phyloP scores from a whole-genome alignment of 2,329 filamentous ascomycete species.

The Venturia pyrina region DNA sequence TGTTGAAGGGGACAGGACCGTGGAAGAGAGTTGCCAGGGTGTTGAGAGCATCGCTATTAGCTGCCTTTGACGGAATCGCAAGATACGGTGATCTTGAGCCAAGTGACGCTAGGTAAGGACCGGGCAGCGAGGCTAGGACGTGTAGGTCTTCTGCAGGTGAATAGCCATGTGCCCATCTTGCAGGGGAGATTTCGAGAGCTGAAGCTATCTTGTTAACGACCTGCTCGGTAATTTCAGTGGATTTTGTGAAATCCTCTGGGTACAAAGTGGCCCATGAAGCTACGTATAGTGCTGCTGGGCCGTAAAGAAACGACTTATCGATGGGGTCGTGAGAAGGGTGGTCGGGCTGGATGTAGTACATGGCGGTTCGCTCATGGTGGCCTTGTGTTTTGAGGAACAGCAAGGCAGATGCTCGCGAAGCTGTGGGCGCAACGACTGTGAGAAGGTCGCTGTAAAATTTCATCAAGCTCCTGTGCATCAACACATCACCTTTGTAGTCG shows the following conservation, averaged over 20 bases:
- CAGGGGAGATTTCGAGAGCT: conserved; percentile 34
- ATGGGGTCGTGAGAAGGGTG: conserved; percentile 35
- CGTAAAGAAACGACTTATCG: conserved; percentile 44
- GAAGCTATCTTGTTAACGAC: conserved; percentile 39
- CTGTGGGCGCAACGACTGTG: not conserved
- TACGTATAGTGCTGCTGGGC: conserved; percentile 47
- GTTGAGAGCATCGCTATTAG: conserved; percentile 44
- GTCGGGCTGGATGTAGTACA: conserved; percentile 42
- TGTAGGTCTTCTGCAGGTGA: conserved; percentile 46
- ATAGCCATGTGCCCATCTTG: conserved; percentile 42
- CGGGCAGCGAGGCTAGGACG: conserved; percentile 48
- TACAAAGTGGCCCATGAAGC: conserved; percentile 46
- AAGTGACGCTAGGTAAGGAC: conserved; percentile 40
- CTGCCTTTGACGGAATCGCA: conserved; percentile 40
- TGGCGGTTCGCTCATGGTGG: conserved; percentile 40
- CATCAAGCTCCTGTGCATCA: conserved; percentile 51
- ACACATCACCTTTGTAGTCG: conserved; percentile 43
- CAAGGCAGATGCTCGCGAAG: conserved; percentile 21
- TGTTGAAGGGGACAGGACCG: conserved; percentile 31
- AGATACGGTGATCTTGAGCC: conserved; percentile 34
- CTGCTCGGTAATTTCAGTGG: conserved; percentile 25
- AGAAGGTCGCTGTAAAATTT: conserved; percentile 37
- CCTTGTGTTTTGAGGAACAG: conserved; percentile 43
- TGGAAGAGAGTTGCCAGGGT: conserved; percentile 47
- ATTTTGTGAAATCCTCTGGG: conserved; percentile 42